Percentiles rank a stretch among this genome's conserved stretches.
Conservation (phyloP, 2,329 filamentous ascomycete species). For the Plectosphaerella cucumerina region DNA sequence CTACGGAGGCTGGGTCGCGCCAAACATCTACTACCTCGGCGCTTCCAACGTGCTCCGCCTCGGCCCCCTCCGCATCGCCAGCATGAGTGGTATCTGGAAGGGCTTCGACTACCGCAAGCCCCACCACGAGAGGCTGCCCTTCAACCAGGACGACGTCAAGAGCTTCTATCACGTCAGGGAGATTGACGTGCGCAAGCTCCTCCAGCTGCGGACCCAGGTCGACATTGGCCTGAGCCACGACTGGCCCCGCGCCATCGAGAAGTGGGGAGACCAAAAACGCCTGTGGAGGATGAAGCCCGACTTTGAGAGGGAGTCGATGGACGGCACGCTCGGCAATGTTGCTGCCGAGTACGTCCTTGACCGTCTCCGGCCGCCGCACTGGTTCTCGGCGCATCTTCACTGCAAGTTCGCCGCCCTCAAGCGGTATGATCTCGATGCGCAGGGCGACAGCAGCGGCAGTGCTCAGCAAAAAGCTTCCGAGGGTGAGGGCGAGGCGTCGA, state of each 20-base stretch:
- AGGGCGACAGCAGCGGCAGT: background rate
- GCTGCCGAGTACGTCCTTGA: constrained; percentile 81
- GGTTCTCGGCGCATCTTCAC: constrained; percentile 94
- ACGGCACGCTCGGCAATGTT: constrained; percentile 71
- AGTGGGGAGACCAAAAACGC: constrained; percentile 62
- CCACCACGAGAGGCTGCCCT: constrained; percentile 83
- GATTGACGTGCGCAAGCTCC: constrained; percentile 82
- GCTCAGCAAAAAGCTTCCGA: background rate
- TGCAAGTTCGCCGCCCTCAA: constrained; percentile 76
- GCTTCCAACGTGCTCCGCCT: constrained; percentile 84
- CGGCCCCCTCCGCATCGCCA: constrained; percentile 82
- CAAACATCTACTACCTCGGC: constrained; percentile 95
- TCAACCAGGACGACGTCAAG: constrained; percentile 69
- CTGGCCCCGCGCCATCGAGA: constrained; percentile 85
- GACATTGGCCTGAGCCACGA: constrained; percentile 93
- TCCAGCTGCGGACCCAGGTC: constrained; percentile 80
- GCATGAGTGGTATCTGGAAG: constrained; percentile 93
- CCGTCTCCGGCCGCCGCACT: constrained; percentile 74
- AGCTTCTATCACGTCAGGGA: constrained; percentile 89
- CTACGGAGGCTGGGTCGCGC: constrained; percentile 95
- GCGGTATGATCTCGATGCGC: constrained; percentile 33
- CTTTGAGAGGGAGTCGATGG: constrained; percentile 71
- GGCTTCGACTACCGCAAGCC: constrained; percentile 79
- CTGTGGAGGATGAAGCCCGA: constrained; percentile 71
- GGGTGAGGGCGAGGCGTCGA: background rate